Base-by-base conservation (phyloP, 2,329 filamentous ascomycete genomes). In the Stagonosporopsis cucurbitacearum region DNA sequence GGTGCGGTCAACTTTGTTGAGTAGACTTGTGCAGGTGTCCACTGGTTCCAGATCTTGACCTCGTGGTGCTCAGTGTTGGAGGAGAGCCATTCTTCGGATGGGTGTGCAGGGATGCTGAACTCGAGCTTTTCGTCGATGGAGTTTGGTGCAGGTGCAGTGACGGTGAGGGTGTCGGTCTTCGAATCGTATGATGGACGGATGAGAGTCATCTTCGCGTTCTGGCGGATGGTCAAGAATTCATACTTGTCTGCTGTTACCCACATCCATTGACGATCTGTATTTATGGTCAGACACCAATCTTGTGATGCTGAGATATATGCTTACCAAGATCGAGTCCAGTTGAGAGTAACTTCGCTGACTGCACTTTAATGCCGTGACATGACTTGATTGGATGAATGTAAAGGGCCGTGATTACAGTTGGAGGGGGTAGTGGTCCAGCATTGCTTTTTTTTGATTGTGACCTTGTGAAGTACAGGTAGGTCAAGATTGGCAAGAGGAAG, bases 321-420 rank as follows among this genome's bases (percentile, higher is more conserved):
- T 23, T 67, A 73, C 71, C 71, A 12, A 88, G 77, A 40, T 86
- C 83, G 11, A 88, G 78, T 0, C 86, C 86, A 3, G 84, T 81
- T 41, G 79, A 80, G 30, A 82, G 77, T 1, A 88, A 76, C 4
- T 75, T 77, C 2, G 83, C 80, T 2, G 77, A 79, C 15, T 79
- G 69, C 9, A 88, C 75, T 36, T 81, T 77, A 62, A 88, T 78
- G 9, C 86, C 86, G 41, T 86, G 84, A 63, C 86, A 88, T 57
- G 86, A 88, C 67, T 88, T 88, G 65, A 88, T 84, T 12, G 86
- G 86, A 67, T 88, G 88, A 63, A 88, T 79, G 52, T 80, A 81
- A 11, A 88, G 75, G 4, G 74, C 74, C n/a, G 76, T 75, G 33
- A 82, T 74, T 42, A 79, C 73, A 0, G 78, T 79, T 13, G 75